phyloP scores from a whole-genome alignment of 768 basidiomycete species.

The Rhodotorula diobovata region DNA sequence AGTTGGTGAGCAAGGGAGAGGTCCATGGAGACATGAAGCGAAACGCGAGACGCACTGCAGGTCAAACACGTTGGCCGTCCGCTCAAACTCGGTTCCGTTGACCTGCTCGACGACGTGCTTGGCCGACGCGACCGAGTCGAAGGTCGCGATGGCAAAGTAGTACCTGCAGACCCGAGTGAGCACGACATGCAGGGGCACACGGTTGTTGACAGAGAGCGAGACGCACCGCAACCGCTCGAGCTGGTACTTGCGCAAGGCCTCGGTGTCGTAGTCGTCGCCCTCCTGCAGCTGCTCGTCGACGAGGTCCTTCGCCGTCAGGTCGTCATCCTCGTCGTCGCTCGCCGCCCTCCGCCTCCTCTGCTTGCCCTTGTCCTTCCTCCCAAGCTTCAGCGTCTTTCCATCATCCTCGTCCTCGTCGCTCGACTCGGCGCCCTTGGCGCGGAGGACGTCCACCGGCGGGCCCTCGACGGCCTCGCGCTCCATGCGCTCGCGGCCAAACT shows the following conservation, averaged over 20 bases:
- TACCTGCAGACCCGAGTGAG: conserved; percentile 57
- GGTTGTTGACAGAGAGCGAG: too few relatives aligned
- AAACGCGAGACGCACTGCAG: conserved; percentile 68
- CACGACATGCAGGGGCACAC: not conserved
- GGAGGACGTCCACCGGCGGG: conserved; percentile 77
- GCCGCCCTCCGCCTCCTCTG: conserved; percentile 6
- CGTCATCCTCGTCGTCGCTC: conserved; percentile 39
- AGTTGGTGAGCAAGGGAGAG: too few relatives aligned
- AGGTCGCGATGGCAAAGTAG: conserved; percentile 89
- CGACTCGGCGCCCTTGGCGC: conserved; percentile 43
- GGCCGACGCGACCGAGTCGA: conserved; percentile 71
- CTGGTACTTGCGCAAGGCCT: conserved; percentile 83
- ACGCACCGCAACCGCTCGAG: conserved; percentile 77
- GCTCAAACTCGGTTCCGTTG: conserved; percentile 90
- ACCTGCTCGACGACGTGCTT: conserved; percentile 75
- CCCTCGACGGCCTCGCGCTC: conserved; percentile 82
- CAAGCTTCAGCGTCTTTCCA: conserved; percentile 36
- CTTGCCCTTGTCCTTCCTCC: conserved; percentile 44
- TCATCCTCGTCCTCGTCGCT: conserved; percentile 53
- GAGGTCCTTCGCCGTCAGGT: conserved; percentile 43
- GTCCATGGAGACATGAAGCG: not conserved
- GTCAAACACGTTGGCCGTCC: conserved; percentile 93
- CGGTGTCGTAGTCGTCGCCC: conserved; percentile 73
- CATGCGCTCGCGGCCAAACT: conserved; percentile 85
- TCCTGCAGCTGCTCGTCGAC: conserved; percentile 46